Base-by-base conservation (phyloP, 352 stramenopile genomes). In the Phytopythium vexans region DNA sequence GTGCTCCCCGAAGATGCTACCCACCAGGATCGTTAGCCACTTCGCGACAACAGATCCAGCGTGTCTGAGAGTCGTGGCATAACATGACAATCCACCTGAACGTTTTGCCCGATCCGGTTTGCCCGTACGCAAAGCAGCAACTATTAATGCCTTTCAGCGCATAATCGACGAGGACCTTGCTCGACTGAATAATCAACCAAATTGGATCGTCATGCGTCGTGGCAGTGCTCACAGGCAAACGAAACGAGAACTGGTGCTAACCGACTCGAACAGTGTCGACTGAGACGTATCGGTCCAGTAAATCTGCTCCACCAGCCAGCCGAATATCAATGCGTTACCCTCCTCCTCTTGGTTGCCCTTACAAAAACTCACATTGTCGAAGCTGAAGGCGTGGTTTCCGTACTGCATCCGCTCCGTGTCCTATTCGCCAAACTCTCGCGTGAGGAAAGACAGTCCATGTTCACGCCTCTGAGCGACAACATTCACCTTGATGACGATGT, bases 71-170 rank as follows among this genome's bases (percentile, higher is more conserved):
- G 33, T n/a, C 3, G 33, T 4, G n/a, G 32, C n/a, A 41, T 14
- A 3, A 41, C 50, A 34, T 14, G 21, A 32, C 9, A 15, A 8
- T 16, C n/a, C 58, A 86, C 87, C 89, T 85, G 62, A 94, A 89
- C 0, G 82, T 93, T 56, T 92, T 93, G 32, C 80, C 82, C 4
- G 78, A 92, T 0, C 86, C 88, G 15, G 88, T 97, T 52, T 96
- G 83, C 1, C 89, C 89, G 53, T 97, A 97, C 7, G 92, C 92
- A 62, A 98, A 97, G 56, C 88, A 97, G 63, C 92, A 98, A 40
- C 86, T 92, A 60, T 97, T 97, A 72, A 96, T 97, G 31, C 91
- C 92, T 47, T 87, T 86, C 60, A 98, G 58, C 6, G 88, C 80
- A 44, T 97, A 94, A 51, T 97, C 87, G 4, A 97, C 86, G 32